Evolutionary conservation across 768 basidiomycete genomes (phyloP).

Genomic region (Lactarius hengduanensis): DNA sequence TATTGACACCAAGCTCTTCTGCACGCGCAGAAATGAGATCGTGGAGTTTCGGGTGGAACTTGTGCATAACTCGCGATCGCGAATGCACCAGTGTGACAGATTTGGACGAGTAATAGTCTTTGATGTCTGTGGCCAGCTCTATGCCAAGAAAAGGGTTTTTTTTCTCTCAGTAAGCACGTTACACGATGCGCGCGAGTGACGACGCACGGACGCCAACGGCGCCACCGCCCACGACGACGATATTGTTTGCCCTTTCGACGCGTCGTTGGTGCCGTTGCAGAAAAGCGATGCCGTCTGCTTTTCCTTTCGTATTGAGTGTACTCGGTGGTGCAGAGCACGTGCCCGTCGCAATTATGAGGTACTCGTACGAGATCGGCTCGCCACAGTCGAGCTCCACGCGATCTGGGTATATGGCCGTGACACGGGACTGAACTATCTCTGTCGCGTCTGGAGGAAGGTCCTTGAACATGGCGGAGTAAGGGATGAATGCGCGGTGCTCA

Average conservation of each 20-base stretch:
- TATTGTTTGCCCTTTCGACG: conserved; percentile 34
- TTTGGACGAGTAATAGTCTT: conserved; percentile 29
- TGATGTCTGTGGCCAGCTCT: conserved; percentile 36
- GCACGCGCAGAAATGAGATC: conserved; percentile 30
- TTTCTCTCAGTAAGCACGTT: not conserved
- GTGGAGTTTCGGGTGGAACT: conserved; percentile 33
- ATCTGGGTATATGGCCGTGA: conserved; percentile 29
- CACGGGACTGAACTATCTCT: conserved; percentile 29
- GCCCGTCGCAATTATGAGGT: conserved; percentile 40
- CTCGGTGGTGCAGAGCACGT: conserved; percentile 30
- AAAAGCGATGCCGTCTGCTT: conserved; percentile 33
- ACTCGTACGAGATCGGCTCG: conserved; percentile 36
- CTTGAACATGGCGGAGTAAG: conserved; percentile 34
- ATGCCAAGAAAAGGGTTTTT: not conserved
- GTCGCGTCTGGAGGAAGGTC: conserved; percentile 31
- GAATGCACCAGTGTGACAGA: conserved; percentile 35
- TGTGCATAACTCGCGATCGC: conserved; percentile 30
- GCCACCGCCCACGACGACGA: conserved; percentile 41
- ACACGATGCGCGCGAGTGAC: not conserved
- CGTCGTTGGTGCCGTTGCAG: conserved; percentile 35
- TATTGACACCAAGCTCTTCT: conserved; percentile 30
- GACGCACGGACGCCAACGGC: conserved; percentile 40
- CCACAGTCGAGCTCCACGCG: conserved; percentile 31
- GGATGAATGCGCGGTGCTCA: conserved; percentile 38
- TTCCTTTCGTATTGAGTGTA: conserved; percentile 29